These are phyloP conservation scores for Bolboschoenoplectus hybrid DNA, from an alignment of 202 grass and related monocot species.

Conservation along the genomic window DNA sequence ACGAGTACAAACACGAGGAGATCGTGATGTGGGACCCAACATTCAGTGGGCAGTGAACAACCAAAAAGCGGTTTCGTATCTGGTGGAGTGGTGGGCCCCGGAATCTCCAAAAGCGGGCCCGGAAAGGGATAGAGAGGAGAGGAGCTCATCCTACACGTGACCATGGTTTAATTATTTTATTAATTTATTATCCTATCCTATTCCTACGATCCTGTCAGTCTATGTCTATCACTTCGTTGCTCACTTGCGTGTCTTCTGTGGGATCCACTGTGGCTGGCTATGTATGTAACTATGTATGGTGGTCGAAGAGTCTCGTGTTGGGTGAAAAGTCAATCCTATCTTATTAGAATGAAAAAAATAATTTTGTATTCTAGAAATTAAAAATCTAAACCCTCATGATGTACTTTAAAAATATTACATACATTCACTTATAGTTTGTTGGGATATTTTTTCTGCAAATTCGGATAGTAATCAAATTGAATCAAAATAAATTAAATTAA, in stretches of 20 bases:
- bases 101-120: background rate
- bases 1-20: background rate
- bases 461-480: too few relatives aligned
- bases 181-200: background rate
- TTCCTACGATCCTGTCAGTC: background rate
- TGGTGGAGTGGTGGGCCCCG: background rate
- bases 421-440: too few relatives aligned
- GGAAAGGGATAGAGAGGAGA: background rate
- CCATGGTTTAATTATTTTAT: background rate
- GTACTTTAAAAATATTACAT: too few relatives aligned
- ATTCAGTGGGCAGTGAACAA: background rate
- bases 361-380: too few relatives aligned
- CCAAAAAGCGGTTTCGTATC: background rate
- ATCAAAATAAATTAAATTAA: too few relatives aligned
- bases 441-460: too few relatives aligned
- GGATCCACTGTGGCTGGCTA: background rate
- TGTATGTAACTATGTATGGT: background rate
- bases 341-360: too few relatives aligned
- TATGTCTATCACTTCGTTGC: too few relatives aligned
- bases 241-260: background rate
- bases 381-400: too few relatives aligned
- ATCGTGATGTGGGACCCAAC: background rate
- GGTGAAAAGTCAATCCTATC: background rate
- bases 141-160: slow-evolving; percentile 4
- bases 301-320: background rate